phyloP scores from a whole-genome alignment of 805 yeast species.

The Candida chauliodis region DNA sequence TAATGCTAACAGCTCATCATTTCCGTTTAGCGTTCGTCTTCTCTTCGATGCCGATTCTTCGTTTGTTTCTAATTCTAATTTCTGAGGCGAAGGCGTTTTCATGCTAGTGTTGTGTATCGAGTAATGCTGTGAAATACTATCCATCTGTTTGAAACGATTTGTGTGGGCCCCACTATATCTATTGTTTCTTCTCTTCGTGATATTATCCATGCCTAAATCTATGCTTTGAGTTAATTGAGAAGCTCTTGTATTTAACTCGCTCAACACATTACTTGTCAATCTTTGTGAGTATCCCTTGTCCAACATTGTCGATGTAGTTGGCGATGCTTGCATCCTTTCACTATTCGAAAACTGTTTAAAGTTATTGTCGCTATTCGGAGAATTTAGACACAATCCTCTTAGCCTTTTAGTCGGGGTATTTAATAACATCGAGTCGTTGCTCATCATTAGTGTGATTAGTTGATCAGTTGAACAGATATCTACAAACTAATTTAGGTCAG shows the following conservation, averaged over 20 bases:
- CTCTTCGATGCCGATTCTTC: constrained; percentile 22
- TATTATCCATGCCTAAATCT: not conserved
- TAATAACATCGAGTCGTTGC: constrained; percentile 14
- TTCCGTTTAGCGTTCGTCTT: constrained; percentile 40
- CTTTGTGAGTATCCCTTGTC: constrained; percentile 46
- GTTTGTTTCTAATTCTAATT: not conserved
- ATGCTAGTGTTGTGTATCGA: constrained; percentile 27
- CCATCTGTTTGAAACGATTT: constrained; percentile 42
- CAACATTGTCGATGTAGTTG: constrained; percentile 25
- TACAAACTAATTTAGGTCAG: no score
- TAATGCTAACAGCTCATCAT: constrained; percentile 27
- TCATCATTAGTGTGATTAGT: not conserved
- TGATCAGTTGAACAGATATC: not conserved
- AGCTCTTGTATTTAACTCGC: constrained; percentile 42
- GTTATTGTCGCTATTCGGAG: constrained; percentile 25
- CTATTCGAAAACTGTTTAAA: constrained; percentile 7
- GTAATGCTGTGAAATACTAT: constrained; percentile 46
- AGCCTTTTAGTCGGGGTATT: constrained; percentile 41
- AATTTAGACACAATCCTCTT: constrained; percentile 26
- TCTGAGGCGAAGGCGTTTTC: constrained; percentile 8
- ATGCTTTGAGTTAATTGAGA: constrained; percentile 26
- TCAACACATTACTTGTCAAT: constrained; percentile 42
- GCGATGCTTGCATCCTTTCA: constrained; percentile 10
- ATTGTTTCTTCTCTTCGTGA: constrained; percentile 16
- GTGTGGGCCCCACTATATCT: constrained; percentile 33